phyloP scores from a whole-genome alignment of 2,329 filamentous ascomycete species.

The Diaporthe sp. region DNA sequence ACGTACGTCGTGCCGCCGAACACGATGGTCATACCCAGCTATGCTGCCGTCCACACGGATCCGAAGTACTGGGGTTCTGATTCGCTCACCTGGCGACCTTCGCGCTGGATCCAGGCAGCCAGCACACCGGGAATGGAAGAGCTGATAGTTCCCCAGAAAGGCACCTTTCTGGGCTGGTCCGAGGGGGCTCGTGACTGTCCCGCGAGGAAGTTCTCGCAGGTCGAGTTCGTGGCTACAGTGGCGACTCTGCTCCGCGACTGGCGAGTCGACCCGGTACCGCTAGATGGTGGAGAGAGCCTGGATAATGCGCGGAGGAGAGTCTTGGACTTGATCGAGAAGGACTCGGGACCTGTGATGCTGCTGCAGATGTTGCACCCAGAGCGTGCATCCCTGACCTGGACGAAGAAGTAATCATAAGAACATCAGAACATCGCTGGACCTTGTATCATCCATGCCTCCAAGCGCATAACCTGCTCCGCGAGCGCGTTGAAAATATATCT shows the following conservation, averaged over 20 bases:
- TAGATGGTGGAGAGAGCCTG: conserved; percentile 42
- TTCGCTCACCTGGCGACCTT: conserved; percentile 45
- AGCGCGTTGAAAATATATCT: no score
- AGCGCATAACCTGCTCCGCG: no score
- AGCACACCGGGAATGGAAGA: conserved; percentile 27
- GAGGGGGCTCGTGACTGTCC: conserved; percentile 50
- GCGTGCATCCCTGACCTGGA: conserved; percentile 9
- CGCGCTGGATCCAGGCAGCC: conserved; percentile 45
- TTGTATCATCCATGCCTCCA: no score
- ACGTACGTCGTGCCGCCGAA: conserved; percentile 43
- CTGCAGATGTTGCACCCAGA: conserved; percentile 43
- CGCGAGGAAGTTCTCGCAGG: conserved; percentile 51
- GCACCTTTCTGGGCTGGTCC: conserved; percentile 49
- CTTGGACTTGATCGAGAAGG: conserved; percentile 44
- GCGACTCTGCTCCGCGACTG: conserved; percentile 47
- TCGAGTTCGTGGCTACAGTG: conserved; percentile 51
- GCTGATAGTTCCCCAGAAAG: conserved; percentile 36
- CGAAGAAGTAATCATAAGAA: no score
- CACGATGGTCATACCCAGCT: conserved; percentile 44
- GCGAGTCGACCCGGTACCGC: conserved; percentile 44
- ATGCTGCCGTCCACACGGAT: conserved; percentile 46
- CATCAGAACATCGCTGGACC: no score
- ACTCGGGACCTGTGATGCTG: conserved; percentile 45
- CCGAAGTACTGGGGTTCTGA: conserved; percentile 47
- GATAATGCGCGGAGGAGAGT: conserved; percentile 43